Percentiles rank a stretch among this genome's conserved stretches.
phyloP scores from a whole-genome alignment of 2,329 filamentous ascomycete species.

The Blumeriella jaapii region DNA sequence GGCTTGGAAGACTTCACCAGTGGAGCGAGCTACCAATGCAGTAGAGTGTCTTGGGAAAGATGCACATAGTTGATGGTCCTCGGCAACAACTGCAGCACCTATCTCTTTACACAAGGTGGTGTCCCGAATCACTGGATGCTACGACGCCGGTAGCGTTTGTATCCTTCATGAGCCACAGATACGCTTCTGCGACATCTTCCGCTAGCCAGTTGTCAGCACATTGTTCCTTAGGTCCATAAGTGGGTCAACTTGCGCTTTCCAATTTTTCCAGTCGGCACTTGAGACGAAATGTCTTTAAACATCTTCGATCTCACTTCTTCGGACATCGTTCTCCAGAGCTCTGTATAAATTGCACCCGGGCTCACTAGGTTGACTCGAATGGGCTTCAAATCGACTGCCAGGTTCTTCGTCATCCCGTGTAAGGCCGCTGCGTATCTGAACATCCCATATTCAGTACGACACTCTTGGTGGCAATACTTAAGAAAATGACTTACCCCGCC shows the following conservation, averaged over 20 bases:
- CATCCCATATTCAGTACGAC: no score
- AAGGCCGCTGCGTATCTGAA: slow-evolving; percentile 40
- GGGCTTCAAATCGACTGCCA: slow-evolving; percentile 53
- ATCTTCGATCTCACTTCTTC: slow-evolving; percentile 29
- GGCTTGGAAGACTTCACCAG: slow-evolving; percentile 22
- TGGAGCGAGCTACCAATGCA: neutral
- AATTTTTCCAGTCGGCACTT: slow-evolving; percentile 12
- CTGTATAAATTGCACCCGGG: slow-evolving; percentile 42
- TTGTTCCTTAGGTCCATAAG: neutral
- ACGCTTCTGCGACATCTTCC: slow-evolving; percentile 34
- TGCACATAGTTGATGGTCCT: no score
- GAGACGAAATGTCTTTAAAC: slow-evolving; percentile 17
- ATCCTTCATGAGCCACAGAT: slow-evolving; percentile 34
- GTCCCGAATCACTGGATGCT: slow-evolving; percentile 13
- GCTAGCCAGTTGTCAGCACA: slow-evolving; percentile 12
- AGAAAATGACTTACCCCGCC: slow-evolving; percentile 33
- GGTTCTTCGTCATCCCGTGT: slow-evolving; percentile 39
- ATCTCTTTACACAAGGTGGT: slow-evolving; percentile 8
- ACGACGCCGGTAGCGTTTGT: slow-evolving; percentile 29
- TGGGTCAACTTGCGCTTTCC: slow-evolving; percentile 11
- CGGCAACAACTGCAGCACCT: neutral
- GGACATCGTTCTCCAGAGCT: slow-evolving; percentile 29
- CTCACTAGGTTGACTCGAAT: slow-evolving; percentile 51
- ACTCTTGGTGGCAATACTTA: no score
- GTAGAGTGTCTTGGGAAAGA: no score